phyloP scores from a whole-genome alignment of 345 rosid genomes.

The Populus deltoides region DNA sequence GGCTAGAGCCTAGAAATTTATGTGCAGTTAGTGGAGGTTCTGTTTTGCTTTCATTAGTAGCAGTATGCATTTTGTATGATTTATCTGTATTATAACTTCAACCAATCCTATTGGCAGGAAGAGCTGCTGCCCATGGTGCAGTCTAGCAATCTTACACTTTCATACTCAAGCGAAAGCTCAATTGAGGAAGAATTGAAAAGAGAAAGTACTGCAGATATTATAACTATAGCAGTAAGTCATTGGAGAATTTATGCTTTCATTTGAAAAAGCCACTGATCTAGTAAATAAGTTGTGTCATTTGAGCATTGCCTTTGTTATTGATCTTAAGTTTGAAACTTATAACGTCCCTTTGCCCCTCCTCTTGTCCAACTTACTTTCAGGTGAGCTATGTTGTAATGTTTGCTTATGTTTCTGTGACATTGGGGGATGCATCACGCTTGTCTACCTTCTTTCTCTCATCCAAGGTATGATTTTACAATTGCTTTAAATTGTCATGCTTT shows the following conservation, averaged over 20 bases:
- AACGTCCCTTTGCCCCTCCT: neutral
- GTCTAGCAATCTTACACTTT: conserved; percentile 64
- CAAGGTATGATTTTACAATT: conserved; percentile 51
- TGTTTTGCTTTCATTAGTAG: neutral
- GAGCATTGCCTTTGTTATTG: neutral
- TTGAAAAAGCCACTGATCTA: conserved; percentile 11
- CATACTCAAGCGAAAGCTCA: conserved; percentile 93
- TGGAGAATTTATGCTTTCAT: neutral
- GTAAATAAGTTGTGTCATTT: neutral
- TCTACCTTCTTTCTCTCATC: conserved; percentile 77
- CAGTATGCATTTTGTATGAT: neutral
- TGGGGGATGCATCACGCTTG: conserved; percentile 68
- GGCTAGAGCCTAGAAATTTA: too few species aligned
- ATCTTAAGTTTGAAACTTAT: neutral
- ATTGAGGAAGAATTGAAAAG: conserved; percentile 95
- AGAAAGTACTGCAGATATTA: conserved; percentile 91
- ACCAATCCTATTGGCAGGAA: conserved; percentile 47
- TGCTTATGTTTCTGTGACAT: conserved; percentile 82
- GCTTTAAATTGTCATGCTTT: neutral
- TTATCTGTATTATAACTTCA: neutral
- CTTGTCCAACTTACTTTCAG: conserved; percentile 35
- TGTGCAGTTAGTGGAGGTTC: too few species aligned
- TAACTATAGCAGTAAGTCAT: conserved; percentile 55
- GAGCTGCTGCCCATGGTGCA: conserved; percentile 76
- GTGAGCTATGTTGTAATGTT: conserved; percentile 98